These are phyloP conservation scores for Boletus austroedulis DNA, from an alignment of 1,284 basidiomycete genomes.

Conservation along the genomic window DNA sequence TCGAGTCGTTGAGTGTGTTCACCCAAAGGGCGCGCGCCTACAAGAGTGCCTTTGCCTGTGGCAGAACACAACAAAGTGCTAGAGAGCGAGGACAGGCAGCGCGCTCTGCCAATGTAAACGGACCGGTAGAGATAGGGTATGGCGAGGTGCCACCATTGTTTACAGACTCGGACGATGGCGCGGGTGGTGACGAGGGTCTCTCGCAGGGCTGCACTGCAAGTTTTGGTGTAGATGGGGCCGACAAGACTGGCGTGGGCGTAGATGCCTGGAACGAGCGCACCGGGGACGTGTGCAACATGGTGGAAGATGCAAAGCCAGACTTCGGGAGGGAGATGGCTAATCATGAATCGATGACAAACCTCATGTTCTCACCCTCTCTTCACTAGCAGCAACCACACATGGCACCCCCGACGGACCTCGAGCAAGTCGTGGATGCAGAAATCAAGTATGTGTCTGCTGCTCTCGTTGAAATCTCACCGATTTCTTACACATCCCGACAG, in stretches of 20 bases:
- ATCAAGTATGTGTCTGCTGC: conserved; percentile 50
- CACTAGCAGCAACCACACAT: background rate
- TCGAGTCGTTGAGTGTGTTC: conserved; percentile 37
- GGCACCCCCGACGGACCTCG: conserved; percentile 51
- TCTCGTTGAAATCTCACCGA: too few relatives aligned
- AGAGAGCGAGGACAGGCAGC: conserved; percentile 26
- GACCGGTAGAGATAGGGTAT: conserved; percentile 35
- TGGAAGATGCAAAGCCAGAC: conserved; percentile 38
- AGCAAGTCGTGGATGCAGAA: conserved; percentile 59
- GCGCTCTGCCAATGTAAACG: conserved; percentile 28
- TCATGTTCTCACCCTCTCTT: background rate
- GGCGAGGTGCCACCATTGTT: conserved; percentile 38
- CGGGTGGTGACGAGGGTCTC: conserved; percentile 34
- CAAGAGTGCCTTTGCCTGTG: conserved; percentile 5
- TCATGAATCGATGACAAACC: background rate
- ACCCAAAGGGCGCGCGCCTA: conserved; percentile 22
- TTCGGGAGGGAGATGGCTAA: conserved; percentile 35
- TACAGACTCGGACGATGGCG: conserved; percentile 40
- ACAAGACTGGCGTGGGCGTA: conserved; percentile 19
- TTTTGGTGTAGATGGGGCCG: conserved; percentile 8
- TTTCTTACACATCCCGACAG: conserved; percentile 35
- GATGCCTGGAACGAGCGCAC: conserved; percentile 27
- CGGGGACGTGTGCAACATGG: conserved; percentile 33
- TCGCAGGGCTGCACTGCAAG: conserved; percentile 11
- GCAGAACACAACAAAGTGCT: conserved; percentile 20